These are phyloP conservation scores for Myriosclerotinia duriaeana DNA, from an alignment of 2,329 filamentous ascomycete species.

Conservation along the genomic window DNA sequence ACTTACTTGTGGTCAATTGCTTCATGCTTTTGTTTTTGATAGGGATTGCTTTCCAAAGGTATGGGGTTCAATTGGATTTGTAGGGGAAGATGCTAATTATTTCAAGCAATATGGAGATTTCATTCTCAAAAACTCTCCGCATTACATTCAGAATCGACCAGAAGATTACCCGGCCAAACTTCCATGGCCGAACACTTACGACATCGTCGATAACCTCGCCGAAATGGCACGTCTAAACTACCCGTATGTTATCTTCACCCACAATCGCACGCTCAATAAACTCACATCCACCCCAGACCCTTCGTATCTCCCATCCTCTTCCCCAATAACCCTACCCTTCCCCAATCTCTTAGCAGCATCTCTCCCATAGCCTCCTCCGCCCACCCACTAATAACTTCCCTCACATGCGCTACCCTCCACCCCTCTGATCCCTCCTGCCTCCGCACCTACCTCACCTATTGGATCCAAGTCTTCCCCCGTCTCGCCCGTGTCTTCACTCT, in stretches of 20 bases:
- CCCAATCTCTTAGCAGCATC: constrained; percentile 64
- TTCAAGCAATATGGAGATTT: constrained; percentile 57
- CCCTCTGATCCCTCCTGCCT: constrained; percentile 84
- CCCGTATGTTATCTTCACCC: constrained; percentile 59
- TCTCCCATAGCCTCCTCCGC: constrained; percentile 78
- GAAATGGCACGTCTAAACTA: constrained; percentile 79
- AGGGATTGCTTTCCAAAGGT: constrained; percentile 69
- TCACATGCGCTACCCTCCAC: constrained; percentile 88
- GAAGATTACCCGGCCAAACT: constrained; percentile 63
- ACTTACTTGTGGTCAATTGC: constrained; percentile 70
- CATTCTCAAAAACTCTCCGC: constrained; percentile 67
- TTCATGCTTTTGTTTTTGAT: constrained; percentile 76
- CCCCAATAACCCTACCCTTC: constrained; percentile 67
- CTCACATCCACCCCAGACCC: constrained; percentile 49
- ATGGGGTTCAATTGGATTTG: constrained; percentile 41
- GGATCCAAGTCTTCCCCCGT: constrained; percentile 77
- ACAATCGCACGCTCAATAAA: constrained; percentile 22
- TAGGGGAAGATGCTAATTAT: constrained; percentile 20
- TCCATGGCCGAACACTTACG: constrained; percentile 71
- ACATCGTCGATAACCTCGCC: constrained; percentile 78
- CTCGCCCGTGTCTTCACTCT: constrained; percentile 76
- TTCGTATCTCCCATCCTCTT: constrained; percentile 87
- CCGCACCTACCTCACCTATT: constrained; percentile 83
- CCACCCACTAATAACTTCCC: constrained; percentile 79
- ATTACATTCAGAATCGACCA: constrained; percentile 76